A percentile compares a stretch with the other conserved stretches of the same genome.
Conservation (phyloP, 2,329 filamentous ascomycete genomes). For the Venturiaceae sp. region DNA sequence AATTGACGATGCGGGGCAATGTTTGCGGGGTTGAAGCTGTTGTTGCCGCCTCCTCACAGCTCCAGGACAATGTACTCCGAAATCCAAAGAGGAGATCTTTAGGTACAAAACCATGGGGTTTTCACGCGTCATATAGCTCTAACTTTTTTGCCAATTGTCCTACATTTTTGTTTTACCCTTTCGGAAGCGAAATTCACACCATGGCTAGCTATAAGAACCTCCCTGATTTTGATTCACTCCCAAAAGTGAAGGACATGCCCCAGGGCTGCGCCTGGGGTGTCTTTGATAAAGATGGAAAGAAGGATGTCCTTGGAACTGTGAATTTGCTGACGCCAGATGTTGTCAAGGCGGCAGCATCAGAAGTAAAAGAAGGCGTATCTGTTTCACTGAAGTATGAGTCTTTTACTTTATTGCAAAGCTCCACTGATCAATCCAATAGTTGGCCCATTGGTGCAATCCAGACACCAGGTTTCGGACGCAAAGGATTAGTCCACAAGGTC, state of each 20-base stretch:
- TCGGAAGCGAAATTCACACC: neutral
- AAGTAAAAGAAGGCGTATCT: slow-evolving; percentile 39
- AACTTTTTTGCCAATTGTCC: neutral
- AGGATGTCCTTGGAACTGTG: slow-evolving; percentile 40
- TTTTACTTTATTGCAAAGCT: slow-evolving; percentile 9
- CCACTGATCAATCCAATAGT: slow-evolving; percentile 6
- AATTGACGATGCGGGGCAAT: neutral
- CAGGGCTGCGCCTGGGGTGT: slow-evolving; percentile 42
- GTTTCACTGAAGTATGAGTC: slow-evolving; percentile 42
- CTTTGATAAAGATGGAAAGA: slow-evolving; percentile 40
- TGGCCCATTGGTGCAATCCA: slow-evolving; percentile 12
- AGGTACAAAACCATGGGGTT: neutral
- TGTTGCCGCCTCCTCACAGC: too few relatives aligned
- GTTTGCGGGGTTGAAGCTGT: neutral
- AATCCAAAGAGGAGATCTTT: neutral
- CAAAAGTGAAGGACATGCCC: slow-evolving; percentile 9
- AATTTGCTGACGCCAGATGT: slow-evolving; percentile 42
- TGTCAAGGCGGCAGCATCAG: slow-evolving; percentile 29
- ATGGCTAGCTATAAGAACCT: neutral
- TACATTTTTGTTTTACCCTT: neutral
- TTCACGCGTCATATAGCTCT: neutral
- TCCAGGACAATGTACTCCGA: neutral
- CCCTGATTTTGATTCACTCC: slow-evolving; percentile 10
- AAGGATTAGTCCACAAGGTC: slow-evolving; percentile 24
- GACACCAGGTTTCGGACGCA: slow-evolving; percentile 22